Evolutionary conservation across 192 early-diverging fungal species (phyloP).

Genomic region (Backusella parvicylindrica): DNA sequence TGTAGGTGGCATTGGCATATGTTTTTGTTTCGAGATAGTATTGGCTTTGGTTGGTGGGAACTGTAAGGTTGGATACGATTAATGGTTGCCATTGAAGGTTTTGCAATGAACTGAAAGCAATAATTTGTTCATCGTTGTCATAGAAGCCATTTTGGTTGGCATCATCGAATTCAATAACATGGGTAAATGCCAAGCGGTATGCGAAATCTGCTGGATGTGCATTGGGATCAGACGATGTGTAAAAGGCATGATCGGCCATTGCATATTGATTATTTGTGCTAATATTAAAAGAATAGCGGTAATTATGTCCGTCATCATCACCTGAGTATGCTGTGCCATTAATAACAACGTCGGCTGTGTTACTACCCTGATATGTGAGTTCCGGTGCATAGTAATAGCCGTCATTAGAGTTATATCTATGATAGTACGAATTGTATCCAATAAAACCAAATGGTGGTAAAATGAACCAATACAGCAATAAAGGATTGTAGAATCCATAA

Average conservation of each 20-base stretch:
- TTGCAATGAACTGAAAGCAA: conserved; percentile 18
- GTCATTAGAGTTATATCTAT: conserved; percentile 22
- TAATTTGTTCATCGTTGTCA: conserved; percentile 25
- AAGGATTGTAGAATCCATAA: conserved; percentile 30
- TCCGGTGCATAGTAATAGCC: conserved; percentile 35
- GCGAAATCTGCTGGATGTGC: conserved; percentile 34
- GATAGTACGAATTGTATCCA: conserved; percentile 26
- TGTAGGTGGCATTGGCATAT: conserved; percentile 13
- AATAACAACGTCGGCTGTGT: conserved; percentile 21
- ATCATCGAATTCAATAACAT: conserved; percentile 33
- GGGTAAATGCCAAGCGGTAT: conserved; percentile 21
- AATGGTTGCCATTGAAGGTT: conserved; percentile 22
- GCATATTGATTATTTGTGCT: conserved; percentile 14
- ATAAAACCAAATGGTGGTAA: conserved; percentile 22
- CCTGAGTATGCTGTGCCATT: conserved; percentile 26
- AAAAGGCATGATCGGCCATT: conserved; percentile 25
- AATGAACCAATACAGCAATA: conserved; percentile 23
- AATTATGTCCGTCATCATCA: conserved; percentile 16
- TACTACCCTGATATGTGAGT: conserved; percentile 9
- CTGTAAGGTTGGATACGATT: conserved; percentile 19
- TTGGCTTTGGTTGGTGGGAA: conserved; percentile 1
- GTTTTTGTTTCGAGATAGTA: conserved; percentile 24
- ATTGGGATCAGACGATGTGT: conserved; percentile 21
- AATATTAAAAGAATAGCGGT: conserved; percentile 21
- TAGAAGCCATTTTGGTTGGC: conserved; percentile 29